Evolutionary conservation across 2,329 filamentous ascomycete genomes (phyloP).

Genomic region (Blumeria hordei): DNA sequence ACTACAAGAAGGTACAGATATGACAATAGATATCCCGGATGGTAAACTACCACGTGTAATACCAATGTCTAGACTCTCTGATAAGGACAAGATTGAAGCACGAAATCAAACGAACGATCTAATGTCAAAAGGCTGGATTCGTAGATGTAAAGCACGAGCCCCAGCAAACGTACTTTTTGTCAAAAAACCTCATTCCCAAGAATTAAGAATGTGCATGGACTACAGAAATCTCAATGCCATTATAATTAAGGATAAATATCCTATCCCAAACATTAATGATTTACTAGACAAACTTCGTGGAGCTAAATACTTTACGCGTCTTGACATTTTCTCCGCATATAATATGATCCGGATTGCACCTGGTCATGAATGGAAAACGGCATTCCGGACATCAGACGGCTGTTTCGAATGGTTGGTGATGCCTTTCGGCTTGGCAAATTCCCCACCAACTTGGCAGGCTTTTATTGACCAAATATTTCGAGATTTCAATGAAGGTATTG

Average conservation of each 20-base stretch:
- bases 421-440: neutral
- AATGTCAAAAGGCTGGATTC: neutral
- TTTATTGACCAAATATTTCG: neutral
- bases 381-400: neutral
- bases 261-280: neutral
- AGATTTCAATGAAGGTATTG: neutral
- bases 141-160: neutral
- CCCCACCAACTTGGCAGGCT: neutral
- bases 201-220: neutral
- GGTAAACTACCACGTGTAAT: neutral
- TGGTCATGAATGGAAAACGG: neutral
- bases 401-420: neutral
- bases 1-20: neutral
- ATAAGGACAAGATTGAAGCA: neutral
- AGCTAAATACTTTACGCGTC: neutral
- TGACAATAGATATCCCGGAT: neutral
- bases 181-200: neutral
- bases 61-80: neutral
- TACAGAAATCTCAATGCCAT: neutral
- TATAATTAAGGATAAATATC: conserved; percentile 1
- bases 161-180: neutral
- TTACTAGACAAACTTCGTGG: neutral
- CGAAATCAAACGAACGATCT: neutral
- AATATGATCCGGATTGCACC: conserved; percentile 1
- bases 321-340: conserved; percentile 1